Base-by-base conservation (phyloP, 2,329 filamentous ascomycete species). In the Pseudogymnoascus verrucosus region DNA sequence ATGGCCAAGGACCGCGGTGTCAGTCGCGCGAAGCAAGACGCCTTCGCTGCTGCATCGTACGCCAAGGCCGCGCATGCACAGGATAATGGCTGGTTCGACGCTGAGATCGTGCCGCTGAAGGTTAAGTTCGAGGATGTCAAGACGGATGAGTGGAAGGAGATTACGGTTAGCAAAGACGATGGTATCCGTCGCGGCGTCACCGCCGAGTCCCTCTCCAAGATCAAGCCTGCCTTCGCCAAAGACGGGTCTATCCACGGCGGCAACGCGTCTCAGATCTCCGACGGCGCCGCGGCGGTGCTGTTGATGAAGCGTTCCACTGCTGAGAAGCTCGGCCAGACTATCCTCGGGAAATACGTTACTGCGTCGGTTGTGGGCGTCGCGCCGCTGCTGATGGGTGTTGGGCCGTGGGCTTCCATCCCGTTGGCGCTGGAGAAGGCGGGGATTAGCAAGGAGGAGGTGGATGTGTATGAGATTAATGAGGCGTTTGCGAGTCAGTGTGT, bases 391-490 rank as follows among this genome's bases (percentile, higher is more conserved):
- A 98, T 99, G 95, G 95, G 95, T 67, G 82, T 96, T 69, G 95
- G 95, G 1, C 95, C 95, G 61, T 96, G 91, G 86, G 93, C 93
- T 78, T 93, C 95, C 64, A 98, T 99, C 72, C 95, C 95, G 68
- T 89, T 93, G 74, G 93, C 91, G 3, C 87, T 97, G 64, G 84
- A 90, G 74, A 93, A 95, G 76, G 90, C 93, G 0, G 92, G 93
- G 65, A 86, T 99, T 71, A 82, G 81, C 74, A 91, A 88, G 77
- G 89, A 96, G 64, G 93, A 98, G 69, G 91, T 99, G 31, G 95
- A 98, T 75, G 93, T 98, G 73, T 98, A 85, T 73, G 95, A 99
- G 84, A 97, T 99, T 83, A 99, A 99, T 81, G 95, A 99, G 84
- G 95, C 95, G 1, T 99, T 99, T 76, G 95, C 95, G 34, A 90